Base-by-base conservation (phyloP, 1,139 yeast species). In the Entelexis paramagnoliae region DNA sequence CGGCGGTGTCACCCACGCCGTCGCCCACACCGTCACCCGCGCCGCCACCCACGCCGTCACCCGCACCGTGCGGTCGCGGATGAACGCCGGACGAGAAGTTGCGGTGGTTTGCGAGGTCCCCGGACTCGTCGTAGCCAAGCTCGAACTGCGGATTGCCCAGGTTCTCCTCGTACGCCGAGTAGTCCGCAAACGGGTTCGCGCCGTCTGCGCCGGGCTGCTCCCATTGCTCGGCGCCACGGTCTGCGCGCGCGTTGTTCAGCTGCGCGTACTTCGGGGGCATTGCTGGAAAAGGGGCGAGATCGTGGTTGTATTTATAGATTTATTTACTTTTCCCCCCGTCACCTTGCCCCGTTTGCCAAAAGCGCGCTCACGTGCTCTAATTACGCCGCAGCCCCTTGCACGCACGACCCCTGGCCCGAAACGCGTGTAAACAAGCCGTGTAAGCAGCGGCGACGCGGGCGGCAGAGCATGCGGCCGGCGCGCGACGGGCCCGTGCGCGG, bases 171-270 rank as follows among this genome's bases (percentile, higher is more conserved):
- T 55, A 55, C 16, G 54, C 50, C 24, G 48, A n/a, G 38, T 47
- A 41, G 32, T 48, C 55, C 22, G 42, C 51, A 29, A 55, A 55
- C 44, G 58, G 58, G 45, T 55, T 49, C 14, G 49, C 49, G 28
- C 47, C 51, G 19, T 17, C 47, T 7, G 49, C 9, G 14, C 14
- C 34, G 24, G 10, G 5, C 29, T 17, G 28, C 14, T 32, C 46
- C 36, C 28, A 20, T 8, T 9, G 28, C 36, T 42, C 46, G 17
- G 46, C 46, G 22, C 36, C 36, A 14, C 46, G 46, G 46, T 42
- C 46, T 13, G 19, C 46, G 20, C 29, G 39, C 26, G 43, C 50
- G 38, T 49, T 50, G 35, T 44, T 17, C 16, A 51, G 51, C 30
- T 47, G 46, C 35, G 39, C 30, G 46, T 51, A 51, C 28, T 50